Percentiles rank a stretch among this genome's conserved stretches.
These are phyloP conservation scores for Lactarius hengduanensis DNA, from an alignment of 768 basidiomycete species.

Conservation along the genomic window DNA sequence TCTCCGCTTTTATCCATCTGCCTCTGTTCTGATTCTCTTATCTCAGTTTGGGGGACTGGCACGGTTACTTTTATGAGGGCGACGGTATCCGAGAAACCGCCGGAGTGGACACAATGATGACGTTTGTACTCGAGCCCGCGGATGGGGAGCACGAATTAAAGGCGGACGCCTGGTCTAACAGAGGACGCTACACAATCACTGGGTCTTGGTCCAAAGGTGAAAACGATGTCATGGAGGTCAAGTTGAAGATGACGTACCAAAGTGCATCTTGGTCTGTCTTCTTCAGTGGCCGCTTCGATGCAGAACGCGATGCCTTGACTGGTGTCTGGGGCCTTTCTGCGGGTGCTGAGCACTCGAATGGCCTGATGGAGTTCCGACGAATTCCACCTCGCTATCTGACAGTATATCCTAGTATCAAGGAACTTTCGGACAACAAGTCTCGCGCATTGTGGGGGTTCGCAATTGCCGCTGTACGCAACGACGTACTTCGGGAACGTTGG, in stretches of 20 bases:
- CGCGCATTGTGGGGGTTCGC: slow-evolving; percentile 37
- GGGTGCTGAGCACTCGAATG: neutral
- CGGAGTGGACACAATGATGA: slow-evolving; percentile 13
- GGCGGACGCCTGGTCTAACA: slow-evolving; percentile 19
- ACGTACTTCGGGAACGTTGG: slow-evolving; percentile 32
- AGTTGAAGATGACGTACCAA: slow-evolving; percentile 25
- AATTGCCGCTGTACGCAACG: slow-evolving; percentile 29
- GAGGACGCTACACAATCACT: slow-evolving; percentile 22
- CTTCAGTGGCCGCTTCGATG: slow-evolving; percentile 16
- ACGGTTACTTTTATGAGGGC: slow-evolving; percentile 19
- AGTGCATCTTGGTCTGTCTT: slow-evolving; percentile 7
- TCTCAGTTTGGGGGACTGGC: slow-evolving; percentile 24
- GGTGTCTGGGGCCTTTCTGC: slow-evolving; percentile 5
- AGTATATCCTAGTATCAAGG: slow-evolving; percentile 32
- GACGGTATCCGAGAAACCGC: neutral
- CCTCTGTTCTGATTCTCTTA: neutral
- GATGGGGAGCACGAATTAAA: slow-evolving; percentile 17
- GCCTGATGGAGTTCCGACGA: slow-evolving; percentile 32
- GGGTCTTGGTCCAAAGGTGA: slow-evolving; percentile 26
- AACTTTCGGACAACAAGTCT: slow-evolving; percentile 30
- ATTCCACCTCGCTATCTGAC: slow-evolving; percentile 30
- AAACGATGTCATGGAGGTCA: slow-evolving; percentile 22
- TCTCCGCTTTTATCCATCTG: neutral
- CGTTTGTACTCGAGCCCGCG: slow-evolving; percentile 15
- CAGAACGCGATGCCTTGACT: slow-evolving; percentile 16